Conservation (phyloP, 345 rosid genomes). For the Eucalyptus regnans region DNA sequence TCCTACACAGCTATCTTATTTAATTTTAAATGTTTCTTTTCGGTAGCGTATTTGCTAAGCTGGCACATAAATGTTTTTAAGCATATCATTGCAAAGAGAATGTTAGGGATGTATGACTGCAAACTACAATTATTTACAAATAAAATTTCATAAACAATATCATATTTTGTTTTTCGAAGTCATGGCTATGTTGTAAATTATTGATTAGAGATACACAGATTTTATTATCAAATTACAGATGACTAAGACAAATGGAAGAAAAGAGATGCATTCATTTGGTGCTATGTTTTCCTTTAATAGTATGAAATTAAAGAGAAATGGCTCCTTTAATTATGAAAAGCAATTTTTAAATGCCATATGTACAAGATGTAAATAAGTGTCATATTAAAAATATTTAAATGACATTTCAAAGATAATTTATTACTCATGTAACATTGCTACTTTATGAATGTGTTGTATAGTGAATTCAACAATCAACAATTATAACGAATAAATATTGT, state of each 20-base stretch:
- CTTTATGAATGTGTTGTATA: neutral
- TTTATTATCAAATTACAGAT: neutral
- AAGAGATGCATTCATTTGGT: too few relatives aligned
- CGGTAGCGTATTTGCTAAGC: rapidly evolving
- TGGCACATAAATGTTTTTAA: neutral
- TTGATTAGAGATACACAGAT: neutral
- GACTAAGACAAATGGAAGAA: too few relatives aligned
- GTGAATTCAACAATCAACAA: neutral
- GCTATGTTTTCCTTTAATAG: too few relatives aligned
- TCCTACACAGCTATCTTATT: neutral
- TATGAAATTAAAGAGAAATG: neutral
- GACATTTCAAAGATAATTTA: neutral
- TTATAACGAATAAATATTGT: neutral
- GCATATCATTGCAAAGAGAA: neutral
- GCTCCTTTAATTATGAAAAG: neutral
- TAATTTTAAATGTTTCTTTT: neutral
- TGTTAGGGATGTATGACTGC: neutral
- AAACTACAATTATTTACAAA: neutral
- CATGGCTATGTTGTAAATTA: neutral
- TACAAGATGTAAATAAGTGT: neutral
- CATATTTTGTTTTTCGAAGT: neutral
- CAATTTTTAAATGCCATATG: neutral
- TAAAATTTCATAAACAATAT: neutral
- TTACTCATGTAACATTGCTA: neutral
- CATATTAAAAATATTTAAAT: neutral